Evolutionary conservation across 176 grass and related monocot genomes (phyloP).

Genomic region (Tillandsia leiboldiana): DNA sequence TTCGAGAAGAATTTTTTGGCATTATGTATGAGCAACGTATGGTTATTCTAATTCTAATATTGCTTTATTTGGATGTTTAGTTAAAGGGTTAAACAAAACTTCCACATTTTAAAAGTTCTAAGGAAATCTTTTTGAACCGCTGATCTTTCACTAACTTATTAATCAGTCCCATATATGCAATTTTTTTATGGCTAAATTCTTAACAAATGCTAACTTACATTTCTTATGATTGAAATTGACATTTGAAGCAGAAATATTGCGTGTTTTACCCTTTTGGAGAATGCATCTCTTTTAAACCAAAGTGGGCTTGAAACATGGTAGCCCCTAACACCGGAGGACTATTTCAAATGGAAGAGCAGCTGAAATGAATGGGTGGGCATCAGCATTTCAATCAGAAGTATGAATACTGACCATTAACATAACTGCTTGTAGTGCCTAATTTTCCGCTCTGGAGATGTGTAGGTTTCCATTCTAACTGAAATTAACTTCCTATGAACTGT

Average conservation of each 20-base stretch:
- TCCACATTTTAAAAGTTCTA: not conserved
- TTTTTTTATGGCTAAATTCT: constrained; percentile 59
- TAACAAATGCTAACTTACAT: constrained; percentile 80
- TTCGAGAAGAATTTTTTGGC: not conserved
- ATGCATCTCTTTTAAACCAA: constrained; percentile 71
- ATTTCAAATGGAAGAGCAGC: constrained; percentile 56
- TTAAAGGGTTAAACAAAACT: too few species aligned
- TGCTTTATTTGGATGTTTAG: too few species aligned
- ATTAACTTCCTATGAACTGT: constrained; percentile 24
- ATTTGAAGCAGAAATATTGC: constrained; percentile 99
- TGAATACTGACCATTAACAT: constrained; percentile 99
- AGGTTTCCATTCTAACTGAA: constrained; percentile 55
- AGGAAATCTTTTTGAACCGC: constrained; percentile 15
- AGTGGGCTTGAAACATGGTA: constrained; percentile 99
- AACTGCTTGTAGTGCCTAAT: constrained; percentile 67
- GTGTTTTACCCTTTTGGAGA: constrained; percentile 92
- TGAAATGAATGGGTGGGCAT: constrained; percentile 85
- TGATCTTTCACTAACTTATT: constrained; percentile 35
- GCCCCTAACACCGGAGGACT: constrained; percentile 94
- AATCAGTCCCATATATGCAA: constrained; percentile 22
- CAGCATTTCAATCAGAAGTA: constrained; percentile 98
- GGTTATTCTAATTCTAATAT: too few species aligned
- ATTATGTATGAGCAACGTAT: too few species aligned
- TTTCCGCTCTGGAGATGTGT: constrained; percentile 44
- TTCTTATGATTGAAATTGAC: constrained; percentile 92